phyloP scores from a whole-genome alignment of 306 rosid genomes.

The Rosa multiflora region DNA sequence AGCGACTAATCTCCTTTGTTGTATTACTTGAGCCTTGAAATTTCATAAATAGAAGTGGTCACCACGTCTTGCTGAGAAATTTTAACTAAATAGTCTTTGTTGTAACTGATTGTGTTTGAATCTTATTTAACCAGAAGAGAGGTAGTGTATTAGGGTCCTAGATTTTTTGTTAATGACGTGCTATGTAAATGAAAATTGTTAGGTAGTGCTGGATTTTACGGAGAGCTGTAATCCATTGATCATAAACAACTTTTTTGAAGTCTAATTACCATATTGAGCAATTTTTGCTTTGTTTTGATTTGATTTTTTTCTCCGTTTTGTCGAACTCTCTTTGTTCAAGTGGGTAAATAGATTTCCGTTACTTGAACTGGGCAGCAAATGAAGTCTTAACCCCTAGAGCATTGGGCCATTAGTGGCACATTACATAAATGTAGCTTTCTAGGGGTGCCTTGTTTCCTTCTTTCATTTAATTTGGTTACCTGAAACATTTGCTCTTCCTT shows the following conservation, averaged over 20 bases:
- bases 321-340: neutral
- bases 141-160: constrained; percentile 7
- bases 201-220: neutral
- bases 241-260: neutral
- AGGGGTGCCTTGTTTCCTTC: too few relatives aligned
- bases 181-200: constrained; percentile 6
- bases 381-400: neutral
- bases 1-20: constrained; percentile 35
- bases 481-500: too few relatives aligned
- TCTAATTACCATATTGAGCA: neutral
- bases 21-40: neutral
- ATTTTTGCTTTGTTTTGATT: neutral
- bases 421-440: too few relatives aligned
- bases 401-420: too few relatives aligned
- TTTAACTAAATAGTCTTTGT: neutral
- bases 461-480: too few relatives aligned
- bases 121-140: constrained; percentile 18
- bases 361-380: neutral
- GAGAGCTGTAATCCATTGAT: neutral
- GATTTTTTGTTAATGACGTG: neutral
- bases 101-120: constrained; percentile 15
- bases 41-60: constrained; percentile 16
- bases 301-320: neutral
- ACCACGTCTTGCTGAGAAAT: neutral
- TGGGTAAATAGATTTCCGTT: too few relatives aligned